A percentile compares a stretch with the other conserved stretches of the same genome.
Conservation (phyloP, 2,329 filamentous ascomycete genomes). For the Pezizomycotina sp. region DNA sequence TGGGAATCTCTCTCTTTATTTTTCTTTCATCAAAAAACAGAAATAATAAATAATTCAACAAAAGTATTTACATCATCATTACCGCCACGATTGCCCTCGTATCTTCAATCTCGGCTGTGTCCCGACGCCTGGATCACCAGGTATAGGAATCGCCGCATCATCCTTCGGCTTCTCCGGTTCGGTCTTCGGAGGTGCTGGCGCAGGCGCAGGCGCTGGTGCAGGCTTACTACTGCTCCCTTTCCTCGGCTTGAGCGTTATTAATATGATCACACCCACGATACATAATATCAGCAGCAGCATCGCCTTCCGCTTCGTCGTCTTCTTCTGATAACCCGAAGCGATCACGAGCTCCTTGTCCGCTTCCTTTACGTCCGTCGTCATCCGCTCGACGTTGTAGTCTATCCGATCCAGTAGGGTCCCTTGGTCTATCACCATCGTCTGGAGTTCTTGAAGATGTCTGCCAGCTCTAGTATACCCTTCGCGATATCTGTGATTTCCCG, state of each 20-base stretch:
- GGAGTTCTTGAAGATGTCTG: slow-evolving; percentile 89
- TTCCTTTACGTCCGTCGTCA: slow-evolving; percentile 81
- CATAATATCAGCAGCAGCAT: slow-evolving; percentile 76
- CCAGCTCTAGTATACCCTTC: slow-evolving; percentile 90
- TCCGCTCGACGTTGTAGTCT: slow-evolving; percentile 94
- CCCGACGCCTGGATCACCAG: slow-evolving; percentile 17
- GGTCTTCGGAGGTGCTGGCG: no score
- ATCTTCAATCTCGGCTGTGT: no score
- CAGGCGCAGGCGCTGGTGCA: slow-evolving; percentile 14
- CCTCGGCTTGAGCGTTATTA: slow-evolving; percentile 63
- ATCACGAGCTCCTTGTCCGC: slow-evolving; percentile 85
- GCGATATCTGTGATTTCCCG: slow-evolving; percentile 96
- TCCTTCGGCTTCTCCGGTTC: no score
- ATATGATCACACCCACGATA: slow-evolving; percentile 71
- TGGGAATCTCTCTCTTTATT: no score
- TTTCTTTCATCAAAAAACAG: no score
- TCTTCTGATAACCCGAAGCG: slow-evolving; percentile 73
- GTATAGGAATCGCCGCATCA: slow-evolving; percentile 9
- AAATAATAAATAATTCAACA: no score
- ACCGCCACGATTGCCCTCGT: slow-evolving; percentile 1
- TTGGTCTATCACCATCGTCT: slow-evolving; percentile 87
- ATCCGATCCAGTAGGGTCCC: slow-evolving; percentile 84
- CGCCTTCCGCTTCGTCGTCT: slow-evolving; percentile 77
- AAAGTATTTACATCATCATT: slow-evolving; percentile 5
- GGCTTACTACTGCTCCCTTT: no score